phyloP scores from a whole-genome alignment of 2,329 filamentous ascomycete species.

The Fusarium tuaranense region DNA sequence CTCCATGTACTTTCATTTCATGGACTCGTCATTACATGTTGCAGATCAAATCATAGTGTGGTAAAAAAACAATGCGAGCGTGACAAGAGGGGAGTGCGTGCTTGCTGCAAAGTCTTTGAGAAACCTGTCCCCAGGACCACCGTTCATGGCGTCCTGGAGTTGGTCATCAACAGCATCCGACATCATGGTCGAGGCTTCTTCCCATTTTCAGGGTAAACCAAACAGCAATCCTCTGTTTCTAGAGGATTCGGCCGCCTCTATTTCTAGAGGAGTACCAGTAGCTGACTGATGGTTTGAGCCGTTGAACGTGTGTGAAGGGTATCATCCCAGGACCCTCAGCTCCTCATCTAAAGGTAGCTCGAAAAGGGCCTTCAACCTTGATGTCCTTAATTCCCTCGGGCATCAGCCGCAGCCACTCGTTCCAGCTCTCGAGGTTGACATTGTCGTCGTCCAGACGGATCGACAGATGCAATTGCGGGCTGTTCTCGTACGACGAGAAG shows the following conservation, averaged over 20 bases:
- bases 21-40: slow-evolving; percentile 38
- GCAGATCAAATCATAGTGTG: slow-evolving; percentile 29
- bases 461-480: slow-evolving; percentile 62
- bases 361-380: slow-evolving; percentile 65
- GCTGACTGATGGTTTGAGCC: slow-evolving; percentile 3
- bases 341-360: slow-evolving; percentile 43
- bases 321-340: background rate
- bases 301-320: slow-evolving; percentile 7
- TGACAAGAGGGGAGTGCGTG: slow-evolving; percentile 21
- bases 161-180: slow-evolving; percentile 1
- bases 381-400: slow-evolving; percentile 68
- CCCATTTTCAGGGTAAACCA: slow-evolving; percentile 31
- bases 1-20: slow-evolving; percentile 42
- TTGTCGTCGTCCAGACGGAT: slow-evolving; percentile 64
- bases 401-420: slow-evolving; percentile 69
- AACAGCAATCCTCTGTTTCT: slow-evolving; percentile 15
- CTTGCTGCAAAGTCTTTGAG: slow-evolving; percentile 7
- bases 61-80: slow-evolving; percentile 18
- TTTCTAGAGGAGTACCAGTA: slow-evolving; percentile 16
- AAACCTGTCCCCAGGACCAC: slow-evolving; percentile 9
- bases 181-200: slow-evolving; percentile 16
- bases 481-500: slow-evolving; percentile 56
- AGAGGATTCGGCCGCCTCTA: slow-evolving; percentile 16
- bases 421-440: slow-evolving; percentile 65
- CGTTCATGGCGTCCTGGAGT: background rate